Evolutionary conservation across 1,284 basidiomycete genomes (phyloP), one percentile per base, ranked within the genome.

Genomic region (Psilocybe mexicana): DNA sequence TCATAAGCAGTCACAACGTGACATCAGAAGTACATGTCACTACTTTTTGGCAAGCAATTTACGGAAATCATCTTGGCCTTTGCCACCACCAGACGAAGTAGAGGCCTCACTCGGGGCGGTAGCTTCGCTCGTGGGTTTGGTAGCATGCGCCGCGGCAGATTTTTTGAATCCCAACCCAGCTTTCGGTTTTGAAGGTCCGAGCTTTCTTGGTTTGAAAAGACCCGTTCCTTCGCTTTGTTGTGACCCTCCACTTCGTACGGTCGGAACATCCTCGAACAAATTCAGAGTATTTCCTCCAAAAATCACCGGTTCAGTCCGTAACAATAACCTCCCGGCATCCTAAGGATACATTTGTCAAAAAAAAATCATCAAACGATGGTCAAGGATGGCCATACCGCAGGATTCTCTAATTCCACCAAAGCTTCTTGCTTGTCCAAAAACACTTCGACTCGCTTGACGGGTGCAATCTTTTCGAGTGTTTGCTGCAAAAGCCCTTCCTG

Each of bases 401-500:
- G 77, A 54, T 76, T 88, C 55, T 87, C 83, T 26, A 96, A 76
- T 69, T 95, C 92, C 1, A 90, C 87, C 0, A 90, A 74, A 1
- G 94, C 95, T 69, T 94, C 87, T 14, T 79, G 75, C 46, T 72
- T 74, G 54, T 86, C 82, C 6, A 75, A 71, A 63, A 93, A 90
- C 1, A 96, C 79, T 67, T 94, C 92, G 0, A 96, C 81, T 1
- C 90, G 83, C 54, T 82, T 86, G 28, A 97, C 86, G 3, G 77
- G 72, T 0, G 84, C 84, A 45, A 90, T 72, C 72, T 93, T 95
- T 70, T 94, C 92, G 6, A 98, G 75, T 0, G 78, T 76, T 76
- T 98, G 95, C 67, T 98, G 95, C 24, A 98, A 72, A 1, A 97
- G 76, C 0, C 90, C 94, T 70, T 97, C 95, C 68, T 96, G 92